A percentile compares a stretch with the other conserved stretches of the same genome.
These are phyloP conservation scores for Solanum etuberosum DNA, from an alignment of 257 asterid species.

Conservation along the genomic window DNA sequence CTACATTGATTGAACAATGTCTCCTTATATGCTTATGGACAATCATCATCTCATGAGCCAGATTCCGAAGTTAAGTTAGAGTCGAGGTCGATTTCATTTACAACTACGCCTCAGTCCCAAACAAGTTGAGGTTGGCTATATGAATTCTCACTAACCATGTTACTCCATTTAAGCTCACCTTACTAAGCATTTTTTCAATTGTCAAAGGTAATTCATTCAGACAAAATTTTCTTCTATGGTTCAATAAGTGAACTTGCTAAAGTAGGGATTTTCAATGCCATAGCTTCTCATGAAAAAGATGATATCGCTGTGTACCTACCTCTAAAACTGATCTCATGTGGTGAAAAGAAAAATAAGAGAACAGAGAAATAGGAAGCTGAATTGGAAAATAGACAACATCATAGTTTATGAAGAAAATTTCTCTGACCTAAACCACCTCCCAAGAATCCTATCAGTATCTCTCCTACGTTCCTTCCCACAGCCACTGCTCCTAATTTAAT, in stretches of 20 bases:
- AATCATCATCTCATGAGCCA: background rate
- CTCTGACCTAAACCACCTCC: background rate
- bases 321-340: background rate
- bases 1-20: background rate
- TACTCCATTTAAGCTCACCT: background rate
- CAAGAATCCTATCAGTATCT: background rate
- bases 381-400: background rate
- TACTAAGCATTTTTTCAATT: background rate
- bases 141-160: background rate
- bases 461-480: background rate
- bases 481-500: background rate
- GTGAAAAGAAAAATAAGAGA: background rate
- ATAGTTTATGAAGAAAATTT: background rate
- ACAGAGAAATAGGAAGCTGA: background rate
- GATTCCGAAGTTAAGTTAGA: background rate
- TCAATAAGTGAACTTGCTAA: background rate
- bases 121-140: background rate
- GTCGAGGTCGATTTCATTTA: background rate
- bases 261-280: background rate
- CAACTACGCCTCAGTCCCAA: background rate
- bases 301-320: background rate
- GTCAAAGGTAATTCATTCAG: background rate
- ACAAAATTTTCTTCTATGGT: background rate
- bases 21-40: background rate
- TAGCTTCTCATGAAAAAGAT: background rate